Base-by-base conservation (phyloP, 306 rosid genomes). In the Vigna trinervia region DNA sequence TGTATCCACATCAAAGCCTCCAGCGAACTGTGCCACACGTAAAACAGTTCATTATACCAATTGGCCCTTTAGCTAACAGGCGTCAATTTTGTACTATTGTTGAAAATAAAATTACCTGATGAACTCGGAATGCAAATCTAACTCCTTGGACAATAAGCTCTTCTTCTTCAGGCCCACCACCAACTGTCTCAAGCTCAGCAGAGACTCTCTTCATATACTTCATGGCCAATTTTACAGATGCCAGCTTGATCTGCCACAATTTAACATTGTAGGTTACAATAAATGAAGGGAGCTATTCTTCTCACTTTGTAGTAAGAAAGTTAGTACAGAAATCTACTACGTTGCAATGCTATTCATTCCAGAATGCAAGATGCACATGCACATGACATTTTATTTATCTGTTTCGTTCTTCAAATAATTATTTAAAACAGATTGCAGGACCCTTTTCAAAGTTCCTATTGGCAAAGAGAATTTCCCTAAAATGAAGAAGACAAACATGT, bases 131-230 rank as follows among this genome's bases (percentile, higher is more conserved):
- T 70, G 99, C 99, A 78, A 92, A 96, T 56, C 96, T 78, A 77
- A 96, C 97, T 9, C 97, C 96, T 76, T 91, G 99, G 56, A 96
- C 92, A 1, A 96, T 96, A 62, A 96, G 88, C 85, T 96, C 99
- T 84, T 96, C 98, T 78, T 96, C 99, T 76, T 96, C 99, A 1
- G 96, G 98, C 72, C 97, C 90, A 65, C 98, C 88, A 1, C 89
- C 96, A 14, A 80, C 94, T n/a, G 86, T 73, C 77, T 92, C 99
- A 2, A 96, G 99, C 89, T 89, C 99, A 0, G 97, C 98, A 13
- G 98, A 96, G 34, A 92, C 98, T 77, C 98, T 92, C 80, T 86
- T 92, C 98, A 96, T 91, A 83, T 87, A 96, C 89, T 92, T 96
- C 98, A 91, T 86, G 58, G 99, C 98, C 85, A 96, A 80, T 76